These are phyloP conservation scores for Ampelomyces quisqualis DNA, from an alignment of 2,329 filamentous ascomycete genomes.

Conservation along the genomic window DNA sequence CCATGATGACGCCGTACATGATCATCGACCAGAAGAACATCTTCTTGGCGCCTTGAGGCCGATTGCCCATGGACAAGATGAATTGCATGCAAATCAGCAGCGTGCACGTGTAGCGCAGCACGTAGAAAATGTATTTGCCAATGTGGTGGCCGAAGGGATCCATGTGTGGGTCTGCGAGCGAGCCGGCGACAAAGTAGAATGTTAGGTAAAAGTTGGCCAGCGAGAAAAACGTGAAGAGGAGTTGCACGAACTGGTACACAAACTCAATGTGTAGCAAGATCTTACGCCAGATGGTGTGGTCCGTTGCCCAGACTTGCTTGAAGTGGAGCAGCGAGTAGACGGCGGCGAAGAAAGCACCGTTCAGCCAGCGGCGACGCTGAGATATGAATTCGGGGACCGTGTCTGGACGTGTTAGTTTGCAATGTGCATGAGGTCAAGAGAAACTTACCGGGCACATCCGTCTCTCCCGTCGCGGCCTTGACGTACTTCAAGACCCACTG, in stretches of 20 bases:
- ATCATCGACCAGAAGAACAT: conserved; percentile 88
- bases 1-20: conserved; percentile 91
- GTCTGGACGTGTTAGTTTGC: conserved; percentile 54
- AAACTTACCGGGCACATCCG: conserved; percentile 88
- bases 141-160: conserved; percentile 92
- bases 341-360: conserved; percentile 97
- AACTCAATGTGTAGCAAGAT: conserved; percentile 92
- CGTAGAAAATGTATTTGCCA: conserved; percentile 79
- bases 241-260: conserved; percentile 87
- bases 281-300: conserved; percentile 87
- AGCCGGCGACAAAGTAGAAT: conserved; percentile 96
- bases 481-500: conserved; percentile 98
- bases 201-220: conserved; percentile 98
- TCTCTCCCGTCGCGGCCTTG: conserved; percentile 93
- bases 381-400: conserved; percentile 95
- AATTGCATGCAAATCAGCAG: conserved; percentile 93
- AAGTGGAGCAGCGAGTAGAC: conserved; percentile 97
- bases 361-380: conserved; percentile 93
- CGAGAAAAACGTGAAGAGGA: conserved; percentile 96
- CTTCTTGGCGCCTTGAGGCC: conserved; percentile 89
- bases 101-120: conserved; percentile 81
- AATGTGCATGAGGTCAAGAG: not conserved
- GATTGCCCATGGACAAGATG: conserved; percentile 92
- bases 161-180: conserved; percentile 72
- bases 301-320: conserved; percentile 86